Evolutionary conservation across 208 protist genomes (phyloP), one percentile per base, ranked within the genome.

Genomic region (Herpetomonas samuelpessoai): DNA sequence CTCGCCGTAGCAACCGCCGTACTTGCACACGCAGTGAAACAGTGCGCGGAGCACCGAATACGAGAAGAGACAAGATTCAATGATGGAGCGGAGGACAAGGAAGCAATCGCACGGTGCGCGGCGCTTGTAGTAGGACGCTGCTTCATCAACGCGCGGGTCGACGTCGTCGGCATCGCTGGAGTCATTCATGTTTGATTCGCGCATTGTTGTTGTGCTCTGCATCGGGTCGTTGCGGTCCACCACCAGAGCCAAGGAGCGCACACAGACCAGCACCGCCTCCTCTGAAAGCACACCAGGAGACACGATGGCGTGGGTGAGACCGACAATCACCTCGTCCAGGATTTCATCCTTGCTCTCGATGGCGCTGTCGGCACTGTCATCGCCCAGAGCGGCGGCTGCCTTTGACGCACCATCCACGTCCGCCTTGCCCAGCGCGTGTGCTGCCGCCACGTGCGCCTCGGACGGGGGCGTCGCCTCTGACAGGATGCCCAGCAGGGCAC

Each of bases 1-100:
- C 71, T 88, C 81, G 2, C 81, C 85, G 47, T 86, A 71, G 12
- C 59, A 60, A 25, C 78, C 81, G 49, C 85, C 80, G 65, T 82
- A 81, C 39, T 46, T n/a, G 59, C 85, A 92, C 38, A 88, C 50
- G 27, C 68, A 68, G 53, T 73, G 70, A 50, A 86, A 84, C 10
- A 88, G 45, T 22, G 76, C 85, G 54, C 79, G 78, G 26, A 79
- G 49, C 6, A 88, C 76, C 47, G 68, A 63, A 35, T 57, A 78
- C 26, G 85, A 71, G 2, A 86, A 46, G n/a, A 73, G 38, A 12
- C 68, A 50, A 10, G 76, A 50, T 55, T 86, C 78, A 19, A 84
- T 47, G 2, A 92, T 29, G 6, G 68, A 67, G 22, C 72, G 72
- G 22, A 92, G 57, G 0, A 81, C 75, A 26, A 65, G 48, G 62